A percentile compares a stretch with the other conserved stretches of the same genome.
These are phyloP conservation scores for Zygosaccharomyces lentus DNA, from an alignment of 805 yeast species.

Conservation along the genomic window DNA sequence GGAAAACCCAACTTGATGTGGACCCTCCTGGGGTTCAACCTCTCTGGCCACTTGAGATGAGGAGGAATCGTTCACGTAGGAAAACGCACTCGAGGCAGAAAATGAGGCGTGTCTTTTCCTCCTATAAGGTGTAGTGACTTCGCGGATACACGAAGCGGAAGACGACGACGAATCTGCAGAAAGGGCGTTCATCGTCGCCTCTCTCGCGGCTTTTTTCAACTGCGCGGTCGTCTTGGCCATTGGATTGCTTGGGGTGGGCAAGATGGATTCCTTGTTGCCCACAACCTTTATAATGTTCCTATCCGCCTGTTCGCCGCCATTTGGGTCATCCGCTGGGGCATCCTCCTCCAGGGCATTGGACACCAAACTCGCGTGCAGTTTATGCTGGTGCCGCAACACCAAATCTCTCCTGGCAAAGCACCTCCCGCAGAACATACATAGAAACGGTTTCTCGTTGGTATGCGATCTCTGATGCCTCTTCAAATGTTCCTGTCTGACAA, in stretches of 20 bases:
- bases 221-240: conserved; percentile 32
- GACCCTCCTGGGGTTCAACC: conserved; percentile 34
- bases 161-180: conserved; percentile 1
- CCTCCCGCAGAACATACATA: conserved; percentile 93
- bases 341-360: conserved; percentile 30
- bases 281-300: conserved; percentile 37
- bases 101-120: conserved; percentile 43
- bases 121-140: conserved; percentile 12
- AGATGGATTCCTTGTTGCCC: conserved; percentile 39
- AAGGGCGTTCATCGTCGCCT: conserved; percentile 11
- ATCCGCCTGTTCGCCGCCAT: conserved; percentile 20
- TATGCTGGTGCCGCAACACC: conserved; percentile 91
- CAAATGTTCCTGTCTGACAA: conserved; percentile 91
- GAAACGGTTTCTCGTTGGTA: conserved; percentile 93
- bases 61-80: conserved; percentile 28
- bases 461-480: conserved; percentile 92
- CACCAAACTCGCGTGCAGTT: conserved; percentile 60
- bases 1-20: conserved; percentile 72
- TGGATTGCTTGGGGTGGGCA: conserved; percentile 34
- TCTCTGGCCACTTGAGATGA: conserved; percentile 16
- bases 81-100: conserved; percentile 40
- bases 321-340: conserved; percentile 9
- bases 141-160: conserved; percentile 6
- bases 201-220: conserved; percentile 28
- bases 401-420: conserved; percentile 89